Evolutionary conservation across 768 basidiomycete species (phyloP).

Genomic region (Paxillus ammoniavirescens): DNA sequence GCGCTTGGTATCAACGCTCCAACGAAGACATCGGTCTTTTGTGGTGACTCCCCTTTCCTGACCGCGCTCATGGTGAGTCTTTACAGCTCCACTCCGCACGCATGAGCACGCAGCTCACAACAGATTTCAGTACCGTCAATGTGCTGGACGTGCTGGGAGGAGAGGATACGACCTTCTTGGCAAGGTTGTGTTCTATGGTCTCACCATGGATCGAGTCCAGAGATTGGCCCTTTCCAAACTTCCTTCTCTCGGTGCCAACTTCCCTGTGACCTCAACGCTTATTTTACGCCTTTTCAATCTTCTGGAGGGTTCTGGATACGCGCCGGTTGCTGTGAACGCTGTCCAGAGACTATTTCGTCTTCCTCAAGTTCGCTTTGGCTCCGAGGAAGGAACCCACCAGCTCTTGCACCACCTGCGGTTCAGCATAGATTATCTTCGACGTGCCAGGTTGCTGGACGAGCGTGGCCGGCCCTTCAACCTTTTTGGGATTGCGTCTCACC

Average conservation of each 20-base stretch:
- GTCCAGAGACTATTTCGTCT: slow-evolving; percentile 53
- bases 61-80: slow-evolving; percentile 56
- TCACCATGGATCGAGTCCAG: slow-evolving; percentile 61
- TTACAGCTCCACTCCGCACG: neutral
- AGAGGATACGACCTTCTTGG: slow-evolving; percentile 69
- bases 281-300: slow-evolving; percentile 64
- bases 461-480: slow-evolving; percentile 58
- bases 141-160: slow-evolving; percentile 70
- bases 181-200: slow-evolving; percentile 71
- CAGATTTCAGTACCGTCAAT: slow-evolving; percentile 59
- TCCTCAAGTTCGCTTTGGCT: slow-evolving; percentile 58
- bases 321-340: slow-evolving; percentile 46
- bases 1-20: slow-evolving; percentile 78
- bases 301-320: slow-evolving; percentile 56
- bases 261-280: slow-evolving; percentile 67
- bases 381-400: slow-evolving; percentile 53
- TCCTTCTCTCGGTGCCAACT: slow-evolving; percentile 60
- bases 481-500: slow-evolving; percentile 50
- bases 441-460: slow-evolving; percentile 50
- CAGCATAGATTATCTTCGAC: slow-evolving; percentile 68
- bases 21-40: slow-evolving; percentile 62
- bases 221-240: slow-evolving; percentile 62
- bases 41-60: slow-evolving; percentile 57
- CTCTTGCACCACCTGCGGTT: slow-evolving; percentile 66
- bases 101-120: slow-evolving; percentile 7